These are phyloP conservation scores for Elongisporangium senticosum DNA, from an alignment of 352 stramenopile genomes.

Conservation along the genomic window DNA sequence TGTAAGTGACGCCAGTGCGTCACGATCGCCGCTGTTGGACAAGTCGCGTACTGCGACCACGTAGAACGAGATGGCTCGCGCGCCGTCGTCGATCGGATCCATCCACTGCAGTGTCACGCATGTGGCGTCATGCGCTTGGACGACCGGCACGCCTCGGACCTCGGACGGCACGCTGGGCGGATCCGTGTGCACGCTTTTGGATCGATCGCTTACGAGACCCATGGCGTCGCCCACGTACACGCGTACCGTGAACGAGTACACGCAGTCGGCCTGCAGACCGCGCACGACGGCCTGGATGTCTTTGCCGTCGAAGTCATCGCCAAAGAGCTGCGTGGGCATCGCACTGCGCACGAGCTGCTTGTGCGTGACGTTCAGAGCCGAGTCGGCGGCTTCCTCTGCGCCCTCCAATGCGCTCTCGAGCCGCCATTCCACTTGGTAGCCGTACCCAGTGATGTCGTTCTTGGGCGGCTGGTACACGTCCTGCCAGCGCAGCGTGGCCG, in stretches of 20 bases:
- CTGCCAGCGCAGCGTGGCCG: conserved; percentile 59
- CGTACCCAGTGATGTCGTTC: conserved; percentile 57
- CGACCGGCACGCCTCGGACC: conserved; percentile 35
- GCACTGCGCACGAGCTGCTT: conserved; percentile 45
- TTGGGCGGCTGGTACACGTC: conserved; percentile 61
- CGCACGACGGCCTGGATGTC: conserved; percentile 56
- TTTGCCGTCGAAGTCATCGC: conserved; percentile 72
- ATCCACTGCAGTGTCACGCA: conserved; percentile 59
- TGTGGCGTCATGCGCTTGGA: conserved; percentile 10
- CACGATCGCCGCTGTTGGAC: not conserved
- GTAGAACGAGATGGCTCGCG: conserved; percentile 40
- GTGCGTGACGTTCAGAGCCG: conserved; percentile 47
- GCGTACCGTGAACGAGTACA: conserved; percentile 72
- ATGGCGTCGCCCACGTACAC: conserved; percentile 51
- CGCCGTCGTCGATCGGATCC: conserved; percentile 44
- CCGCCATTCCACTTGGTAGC: conserved; percentile 61
- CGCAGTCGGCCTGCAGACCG: conserved; percentile 43
- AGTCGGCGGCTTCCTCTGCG: conserved; percentile 2
- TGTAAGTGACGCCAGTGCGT: not conserved
- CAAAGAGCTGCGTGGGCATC: conserved; percentile 62
- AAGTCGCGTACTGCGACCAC: conserved; percentile 12
- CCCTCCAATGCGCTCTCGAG: conserved; percentile 11
- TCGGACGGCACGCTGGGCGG: conserved; percentile 30
- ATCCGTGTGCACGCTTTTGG: conserved; percentile 31
- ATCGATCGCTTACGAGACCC: conserved; percentile 48